phyloP scores from a whole-genome alignment of 2,329 filamentous ascomycete genomes.

The Ascomycota sp. region DNA sequence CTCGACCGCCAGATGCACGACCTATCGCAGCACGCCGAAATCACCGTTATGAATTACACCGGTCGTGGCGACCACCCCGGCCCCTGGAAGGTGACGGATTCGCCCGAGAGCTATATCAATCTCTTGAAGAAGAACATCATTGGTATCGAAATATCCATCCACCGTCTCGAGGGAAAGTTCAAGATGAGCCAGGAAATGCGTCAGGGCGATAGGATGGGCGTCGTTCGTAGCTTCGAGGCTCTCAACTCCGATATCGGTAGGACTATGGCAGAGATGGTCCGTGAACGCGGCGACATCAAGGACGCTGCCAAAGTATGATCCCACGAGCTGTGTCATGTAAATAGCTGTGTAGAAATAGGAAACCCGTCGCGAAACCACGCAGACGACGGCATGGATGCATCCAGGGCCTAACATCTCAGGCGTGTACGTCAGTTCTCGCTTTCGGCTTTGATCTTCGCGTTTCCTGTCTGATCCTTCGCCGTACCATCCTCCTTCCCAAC shows the following conservation, averaged over 20 bases:
- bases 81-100: conserved; percentile 36
- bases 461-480: background rate
- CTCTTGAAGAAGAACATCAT: conserved; percentile 34
- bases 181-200: conserved; percentile 46
- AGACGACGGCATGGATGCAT: too few relatives aligned
- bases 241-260: conserved; percentile 11
- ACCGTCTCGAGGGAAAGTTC: conserved; percentile 36
- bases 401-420: too few relatives aligned
- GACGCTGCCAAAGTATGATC: conserved; percentile 1
- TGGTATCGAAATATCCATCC: conserved; percentile 37
- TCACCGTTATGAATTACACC: conserved; percentile 33
- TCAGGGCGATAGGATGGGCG: conserved; percentile 30
- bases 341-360: background rate
- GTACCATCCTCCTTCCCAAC: background rate
- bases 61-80: conserved; percentile 7
- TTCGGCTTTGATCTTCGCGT: background rate
- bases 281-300: conserved; percentile 10
- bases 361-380: too few relatives aligned
- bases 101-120: conserved; percentile 33
- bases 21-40: conserved; percentile 29
- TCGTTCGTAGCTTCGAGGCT: conserved; percentile 32
- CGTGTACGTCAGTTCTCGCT: too few relatives aligned
- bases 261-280: conserved; percentile 13
- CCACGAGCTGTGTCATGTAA: background rate
- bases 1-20: conserved; percentile 30